Base-by-base conservation (phyloP, 106 monocot species). In the Apostasia ramifera region DNA sequence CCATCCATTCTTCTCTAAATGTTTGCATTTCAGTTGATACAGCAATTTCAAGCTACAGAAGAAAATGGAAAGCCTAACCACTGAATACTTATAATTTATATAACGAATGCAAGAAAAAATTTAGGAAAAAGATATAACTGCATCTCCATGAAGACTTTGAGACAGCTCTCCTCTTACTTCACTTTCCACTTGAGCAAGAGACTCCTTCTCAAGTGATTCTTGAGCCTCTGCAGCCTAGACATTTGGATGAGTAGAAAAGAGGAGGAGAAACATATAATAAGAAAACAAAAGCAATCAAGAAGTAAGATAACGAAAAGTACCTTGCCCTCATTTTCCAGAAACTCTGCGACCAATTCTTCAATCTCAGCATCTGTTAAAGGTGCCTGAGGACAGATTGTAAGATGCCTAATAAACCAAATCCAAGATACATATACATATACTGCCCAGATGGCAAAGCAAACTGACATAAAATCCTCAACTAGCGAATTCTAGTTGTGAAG, bases 171-270 rank as follows among this genome's bases (percentile, higher is more conserved):
- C 83, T 66, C 88, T 83, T 12, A 95, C 95, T 57, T 95, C 95
- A 67, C 74, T 72, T 86, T 95, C 88, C 11, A 95, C 84, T 71
- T 70, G 74, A 11, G 77, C 74, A 71, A 95, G 86, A 72, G 88
- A 83, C 71, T 95, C 95, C 67, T 75, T 79, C 74, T 95, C 95
- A 69, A 95, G 88, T 69, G 86, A 75, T 69, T 95, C 95, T 82
- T 95, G 95, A 2, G 95, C 95, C 70, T 95, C 91, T 80, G 95
- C 86, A 67, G 95, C 95, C 95, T 95, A 85, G 76, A 61, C 72
- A 57, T 66, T 48, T 48, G 55, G 66, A 77, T 67, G 55, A 81
- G 57, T 69, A 82, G 61, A 69, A 66, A 59, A 44, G 52, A 50
- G 44, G 65, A 8, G 46, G 15, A 55, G 45, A 64, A 69, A 75